Conservation (phyloP, 176 grass and related monocot species). For the bread wheat (Triticum aestivum) region IWGSC_CS_RefSeq_v2.1 NC_057813.1:536260593-536261092, state of each 20-base stretch:
- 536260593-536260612: not conserved
- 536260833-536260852: constrained; percentile 58
- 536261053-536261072: constrained; percentile 64
- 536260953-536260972: constrained; percentile 61
- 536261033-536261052: constrained; percentile 59
- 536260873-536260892: constrained; percentile 78
- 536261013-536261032: constrained; percentile 70
- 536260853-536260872: constrained; percentile 47
- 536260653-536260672: not conserved
- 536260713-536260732: constrained; percentile 7
- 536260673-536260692: not conserved
- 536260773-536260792: constrained; percentile 61
- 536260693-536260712: not conserved
- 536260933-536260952: constrained; percentile 75
- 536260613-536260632: not conserved
- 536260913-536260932: constrained; percentile 80
- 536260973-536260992: constrained; percentile 58
- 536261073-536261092: constrained; percentile 65
- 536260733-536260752: not conserved
- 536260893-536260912: constrained; percentile 59
- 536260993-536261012: constrained; percentile 71
- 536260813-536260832: constrained; percentile 81
- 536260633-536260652: not conserved
- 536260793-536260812: constrained; percentile 78
- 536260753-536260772: not conserved